Percentiles rank a stretch among this genome's conserved stretches.
Conservation (phyloP, 192 early-diverging fungal genomes). For the Kappamyces sp. region DNA sequence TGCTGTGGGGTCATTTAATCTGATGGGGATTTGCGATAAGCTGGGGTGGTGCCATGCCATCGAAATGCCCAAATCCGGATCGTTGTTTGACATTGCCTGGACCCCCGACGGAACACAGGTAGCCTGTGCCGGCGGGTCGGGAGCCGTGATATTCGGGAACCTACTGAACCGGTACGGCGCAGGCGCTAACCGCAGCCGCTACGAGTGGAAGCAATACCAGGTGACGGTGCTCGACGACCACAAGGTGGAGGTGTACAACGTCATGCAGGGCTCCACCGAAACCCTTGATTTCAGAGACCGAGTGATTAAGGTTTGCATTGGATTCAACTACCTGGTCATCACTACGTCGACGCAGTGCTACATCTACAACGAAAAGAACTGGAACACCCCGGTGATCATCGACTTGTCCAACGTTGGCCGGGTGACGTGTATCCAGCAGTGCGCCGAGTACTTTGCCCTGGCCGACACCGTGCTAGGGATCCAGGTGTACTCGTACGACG, state of each 20-base stretch:
- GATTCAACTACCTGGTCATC: constrained; percentile 45
- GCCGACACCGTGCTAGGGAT: constrained; percentile 51
- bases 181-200: constrained; percentile 23
- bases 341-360: constrained; percentile 52
- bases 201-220: constrained; percentile 56
- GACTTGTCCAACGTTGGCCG: constrained; percentile 50
- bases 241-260: constrained; percentile 45
- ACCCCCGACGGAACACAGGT: constrained; percentile 56
- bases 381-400: constrained; percentile 55
- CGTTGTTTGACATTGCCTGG: constrained; percentile 54
- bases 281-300: constrained; percentile 51
- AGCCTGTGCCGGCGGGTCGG: constrained; percentile 48
- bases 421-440: constrained; percentile 54
- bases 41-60: constrained; percentile 56
- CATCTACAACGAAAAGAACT: constrained; percentile 52
- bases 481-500: constrained; percentile 53
- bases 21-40: constrained; percentile 49
- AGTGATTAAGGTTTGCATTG: constrained; percentile 46
- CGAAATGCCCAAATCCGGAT: constrained; percentile 43
- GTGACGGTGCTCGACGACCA: constrained; percentile 50
- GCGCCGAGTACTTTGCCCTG: constrained; percentile 43
- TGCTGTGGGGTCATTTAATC: constrained; percentile 52
- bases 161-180: constrained; percentile 40
- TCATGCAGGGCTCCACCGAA: constrained; percentile 40
- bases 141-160: constrained; percentile 50